These are phyloP conservation scores for Erodium moschatum DNA, from an alignment of 441 rosid species.

Conservation along the genomic window DNA sequence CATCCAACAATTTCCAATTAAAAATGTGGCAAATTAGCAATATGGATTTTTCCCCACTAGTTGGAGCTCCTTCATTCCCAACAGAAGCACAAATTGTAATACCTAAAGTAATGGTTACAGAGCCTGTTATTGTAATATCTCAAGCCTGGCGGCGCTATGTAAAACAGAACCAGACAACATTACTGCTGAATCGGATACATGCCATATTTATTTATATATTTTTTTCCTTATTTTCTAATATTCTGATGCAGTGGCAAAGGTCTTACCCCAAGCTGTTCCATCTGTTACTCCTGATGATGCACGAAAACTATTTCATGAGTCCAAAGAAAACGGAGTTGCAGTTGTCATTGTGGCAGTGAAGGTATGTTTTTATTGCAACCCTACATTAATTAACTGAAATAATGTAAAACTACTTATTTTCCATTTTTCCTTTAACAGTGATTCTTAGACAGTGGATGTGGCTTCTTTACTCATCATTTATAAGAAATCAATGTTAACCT, in stretches of 20 bases:
- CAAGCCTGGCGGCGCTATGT: too few relatives aligned
- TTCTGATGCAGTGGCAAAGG: constrained; percentile 25
- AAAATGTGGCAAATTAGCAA: constrained; percentile 1
- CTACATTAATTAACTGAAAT: too few relatives aligned
- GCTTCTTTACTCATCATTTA: too few relatives aligned
- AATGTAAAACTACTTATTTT: too few relatives aligned
- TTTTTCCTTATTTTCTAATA: background rate
- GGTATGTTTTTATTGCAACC: constrained; percentile 13
- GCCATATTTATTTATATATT: background rate
- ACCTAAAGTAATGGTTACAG: too few relatives aligned
- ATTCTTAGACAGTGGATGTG: too few relatives aligned
- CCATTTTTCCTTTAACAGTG: too few relatives aligned
- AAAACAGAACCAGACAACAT: background rate
- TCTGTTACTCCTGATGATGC: constrained; percentile 29
- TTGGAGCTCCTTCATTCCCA: too few relatives aligned
- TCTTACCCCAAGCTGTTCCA: constrained; percentile 30
- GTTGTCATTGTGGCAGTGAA: constrained; percentile 29
- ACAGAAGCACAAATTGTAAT: too few relatives aligned
- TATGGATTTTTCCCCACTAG: background rate
- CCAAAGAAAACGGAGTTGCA: constrained; percentile 24
- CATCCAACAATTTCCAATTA: background rate
- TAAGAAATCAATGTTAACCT: too few relatives aligned
- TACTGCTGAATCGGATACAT: background rate
- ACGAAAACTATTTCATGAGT: constrained; percentile 23
- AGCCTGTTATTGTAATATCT: too few relatives aligned